Base-by-base conservation (phyloP, 1,284 basidiomycete species). In the Singerocomus inundabilis region DNA sequence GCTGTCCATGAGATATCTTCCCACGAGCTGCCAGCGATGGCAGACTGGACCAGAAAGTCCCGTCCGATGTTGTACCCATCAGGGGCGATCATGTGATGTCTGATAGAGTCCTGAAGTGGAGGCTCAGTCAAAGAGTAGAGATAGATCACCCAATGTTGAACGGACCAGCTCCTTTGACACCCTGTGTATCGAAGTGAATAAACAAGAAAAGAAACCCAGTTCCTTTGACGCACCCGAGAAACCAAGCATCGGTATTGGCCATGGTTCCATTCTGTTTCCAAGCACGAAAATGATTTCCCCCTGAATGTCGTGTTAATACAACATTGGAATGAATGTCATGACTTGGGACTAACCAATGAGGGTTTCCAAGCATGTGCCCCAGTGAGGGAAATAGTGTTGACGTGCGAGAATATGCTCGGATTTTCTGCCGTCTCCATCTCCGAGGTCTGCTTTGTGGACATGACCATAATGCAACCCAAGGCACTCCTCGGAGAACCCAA, bases 21-120 rank as follows among this genome's bases (percentile, higher is more conserved):
- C 79, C 79, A 84, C 29, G 73, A 72, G 44, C 77, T 78, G n/a
- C 81, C 84, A 8, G 73, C 63, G 21, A 77, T 61, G n/a, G 88
- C 87, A 11, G 73, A 78, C 35, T 77, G 72, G 21, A 91, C 85
- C 46, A 91, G 71, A 70, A 75, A 81, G 67, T 91, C 84, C 16
- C 89, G 81, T 11, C 88, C 87, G 40, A 85, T 70, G 58, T 91
- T 90, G 60, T 89, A 91, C 6, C 88, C 88, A 51, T 92, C 70
- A 9, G 80, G 78, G 18, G 82, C 75, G 46, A 92, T 91, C 65
- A 74, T 82, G 60, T 92, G 88, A 53, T 82, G 72, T 58, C 79
- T 82, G 16, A 73, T 74, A 3, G 82, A 82, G 57, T 88, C 75
- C 80, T 84, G 49, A 43, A 36, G 28, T 1, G 24, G 18, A 26